These are phyloP conservation scores for Spathaspora jeffriesii DNA, from an alignment of 1,139 yeast species.

Conservation along the genomic window DNA sequence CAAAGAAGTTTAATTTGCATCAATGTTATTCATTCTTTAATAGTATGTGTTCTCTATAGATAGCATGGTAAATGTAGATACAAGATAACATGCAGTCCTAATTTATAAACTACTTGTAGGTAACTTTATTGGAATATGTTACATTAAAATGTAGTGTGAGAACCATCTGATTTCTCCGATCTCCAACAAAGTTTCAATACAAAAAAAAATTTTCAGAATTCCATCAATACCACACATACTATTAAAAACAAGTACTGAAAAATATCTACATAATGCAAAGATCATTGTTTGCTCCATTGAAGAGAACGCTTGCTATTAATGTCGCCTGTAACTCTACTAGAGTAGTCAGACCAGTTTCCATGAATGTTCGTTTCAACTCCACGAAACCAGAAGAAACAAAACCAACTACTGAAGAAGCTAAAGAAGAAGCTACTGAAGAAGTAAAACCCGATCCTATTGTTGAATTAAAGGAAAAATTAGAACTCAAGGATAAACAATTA, in stretches of 20 bases:
- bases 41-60: too few species aligned
- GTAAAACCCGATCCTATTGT: conserved; percentile 33
- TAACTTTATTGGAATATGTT: too few species aligned
- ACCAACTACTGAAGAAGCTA: conserved; percentile 5
- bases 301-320: conserved; percentile 23
- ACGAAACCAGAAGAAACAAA: conserved; percentile 14
- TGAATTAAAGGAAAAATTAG: conserved; percentile 56
- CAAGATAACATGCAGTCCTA: too few species aligned
- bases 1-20: not conserved
- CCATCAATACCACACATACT: conserved; percentile 13
- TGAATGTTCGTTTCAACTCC: conserved; percentile 23
- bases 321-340: conserved; percentile 15
- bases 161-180: not conserved
- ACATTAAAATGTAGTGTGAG: not conserved
- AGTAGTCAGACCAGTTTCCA: conserved; percentile 16
- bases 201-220: conserved; percentile 15
- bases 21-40: too few species aligned
- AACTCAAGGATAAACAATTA: conserved; percentile 73
- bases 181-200: not conserved
- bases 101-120: too few species aligned
- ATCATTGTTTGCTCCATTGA: conserved; percentile 25
- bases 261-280: conserved; percentile 26
- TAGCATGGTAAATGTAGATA: too few species aligned
- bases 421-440: too few species aligned
- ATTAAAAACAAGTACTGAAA: not conserved